Conservation (phyloP, 164 flowering plant species). For the Umbilicus rupestris region DNA sequence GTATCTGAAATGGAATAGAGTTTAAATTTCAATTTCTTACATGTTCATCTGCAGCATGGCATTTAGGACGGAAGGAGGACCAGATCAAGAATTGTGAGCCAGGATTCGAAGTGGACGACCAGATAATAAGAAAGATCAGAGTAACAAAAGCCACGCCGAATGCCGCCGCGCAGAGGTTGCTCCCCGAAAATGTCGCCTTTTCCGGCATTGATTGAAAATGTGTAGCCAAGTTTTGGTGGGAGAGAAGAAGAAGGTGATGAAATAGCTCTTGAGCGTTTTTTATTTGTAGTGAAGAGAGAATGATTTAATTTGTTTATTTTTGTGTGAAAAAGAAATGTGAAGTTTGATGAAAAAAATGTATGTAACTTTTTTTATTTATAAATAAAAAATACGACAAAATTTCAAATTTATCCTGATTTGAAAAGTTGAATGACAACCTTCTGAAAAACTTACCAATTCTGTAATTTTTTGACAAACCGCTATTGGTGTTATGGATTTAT, state of each 20-base stretch:
- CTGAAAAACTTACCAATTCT: too few relatives aligned
- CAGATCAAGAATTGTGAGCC: background rate
- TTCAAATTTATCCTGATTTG: too few relatives aligned
- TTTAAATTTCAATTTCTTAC: too few relatives aligned
- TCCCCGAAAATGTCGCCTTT: background rate
- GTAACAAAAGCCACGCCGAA: background rate
- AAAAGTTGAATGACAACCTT: too few relatives aligned
- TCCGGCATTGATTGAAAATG: background rate
- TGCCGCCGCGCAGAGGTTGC: background rate
- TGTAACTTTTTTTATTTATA: too few relatives aligned
- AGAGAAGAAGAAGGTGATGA: background rate
- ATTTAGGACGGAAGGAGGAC: background rate
- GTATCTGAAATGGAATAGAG: background rate
- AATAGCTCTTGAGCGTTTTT: background rate
- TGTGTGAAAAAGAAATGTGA: too few relatives aligned
- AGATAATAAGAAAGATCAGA: background rate
- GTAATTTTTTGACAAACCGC: too few relatives aligned
- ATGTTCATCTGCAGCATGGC: background rate
- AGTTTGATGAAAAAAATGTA: too few relatives aligned
- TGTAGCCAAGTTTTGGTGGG: background rate
- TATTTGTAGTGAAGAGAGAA: background rate
- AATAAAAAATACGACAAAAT: too few relatives aligned
- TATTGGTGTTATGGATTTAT: too few relatives aligned
- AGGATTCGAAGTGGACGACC: background rate
- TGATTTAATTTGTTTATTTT: too few relatives aligned